phyloP scores from a whole-genome alignment of 805 yeast genomes.

The Ogataea nitratoaversa region DNA sequence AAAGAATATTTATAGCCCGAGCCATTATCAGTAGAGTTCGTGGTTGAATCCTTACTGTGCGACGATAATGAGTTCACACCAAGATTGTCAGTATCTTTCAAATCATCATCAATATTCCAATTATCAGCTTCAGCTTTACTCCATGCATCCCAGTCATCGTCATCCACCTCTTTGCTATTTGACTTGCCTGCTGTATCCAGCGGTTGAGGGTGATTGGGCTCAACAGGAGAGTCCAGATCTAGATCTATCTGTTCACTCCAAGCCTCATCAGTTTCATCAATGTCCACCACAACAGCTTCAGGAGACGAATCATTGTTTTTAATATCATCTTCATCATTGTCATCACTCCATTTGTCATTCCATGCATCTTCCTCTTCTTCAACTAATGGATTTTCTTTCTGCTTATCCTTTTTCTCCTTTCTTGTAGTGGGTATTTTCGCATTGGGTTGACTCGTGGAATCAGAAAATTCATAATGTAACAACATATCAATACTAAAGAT shows the following conservation, averaged over 20 bases:
- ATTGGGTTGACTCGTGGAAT: neutral
- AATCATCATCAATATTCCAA: conserved; percentile 23
- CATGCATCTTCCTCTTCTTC: conserved; percentile 16
- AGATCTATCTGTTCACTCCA: conserved; percentile 7
- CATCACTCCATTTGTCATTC: conserved; percentile 24
- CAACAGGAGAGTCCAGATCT: conserved; percentile 1
- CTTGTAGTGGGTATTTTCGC: too few relatives aligned
- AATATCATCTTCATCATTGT: conserved; percentile 14
- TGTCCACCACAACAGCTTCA: neutral
- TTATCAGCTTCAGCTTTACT: conserved; percentile 21
- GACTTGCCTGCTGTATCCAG: too few relatives aligned
- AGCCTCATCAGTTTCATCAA: conserved; percentile 10
- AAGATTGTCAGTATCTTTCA: conserved; percentile 8
- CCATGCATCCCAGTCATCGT: conserved; percentile 27
- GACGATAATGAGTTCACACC: conserved; percentile 20
- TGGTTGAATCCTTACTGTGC: conserved; percentile 11
- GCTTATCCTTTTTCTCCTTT: neutral
- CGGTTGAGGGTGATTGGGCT: neutral
- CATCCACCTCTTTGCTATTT: too few relatives aligned
- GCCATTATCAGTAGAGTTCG: conserved; percentile 5
- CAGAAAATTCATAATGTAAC: conserved; percentile 5
- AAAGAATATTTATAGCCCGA: conserved; percentile 18
- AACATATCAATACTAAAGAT: conserved; percentile 7
- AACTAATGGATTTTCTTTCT: conserved; percentile 3
- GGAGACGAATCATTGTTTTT: too few relatives aligned